These are phyloP conservation scores for Paramyrothecium sp. DNA, from an alignment of 2,329 filamentous ascomycete species.

Conservation along the genomic window DNA sequence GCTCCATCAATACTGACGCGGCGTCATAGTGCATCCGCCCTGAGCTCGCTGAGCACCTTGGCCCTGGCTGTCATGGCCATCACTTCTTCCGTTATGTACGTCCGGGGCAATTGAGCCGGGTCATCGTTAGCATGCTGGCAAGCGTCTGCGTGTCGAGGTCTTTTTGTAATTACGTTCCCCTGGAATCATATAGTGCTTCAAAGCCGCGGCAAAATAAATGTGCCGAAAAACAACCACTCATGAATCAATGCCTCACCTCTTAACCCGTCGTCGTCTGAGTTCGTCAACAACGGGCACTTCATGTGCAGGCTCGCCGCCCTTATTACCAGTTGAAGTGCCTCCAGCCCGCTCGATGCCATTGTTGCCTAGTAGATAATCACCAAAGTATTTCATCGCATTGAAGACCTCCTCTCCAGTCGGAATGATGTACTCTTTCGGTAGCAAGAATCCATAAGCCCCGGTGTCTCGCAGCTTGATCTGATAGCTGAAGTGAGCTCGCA, in stretches of 20 bases:
- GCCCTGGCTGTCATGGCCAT: no score
- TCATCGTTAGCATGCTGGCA: no score
- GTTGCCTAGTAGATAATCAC: constrained; percentile 72
- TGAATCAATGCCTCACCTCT: background rate
- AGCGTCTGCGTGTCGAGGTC: no score
- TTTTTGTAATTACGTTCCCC: no score
- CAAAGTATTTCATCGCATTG: constrained; percentile 79
- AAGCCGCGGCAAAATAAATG: no score
- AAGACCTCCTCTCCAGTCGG: constrained; percentile 88
- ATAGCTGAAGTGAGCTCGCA: constrained; percentile 80
- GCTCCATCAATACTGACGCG: background rate
- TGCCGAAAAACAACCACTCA: no score
- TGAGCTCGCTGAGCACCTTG: constrained; percentile 34
- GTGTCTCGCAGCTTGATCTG: constrained; percentile 94
- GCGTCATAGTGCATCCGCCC: constrained; percentile 15
- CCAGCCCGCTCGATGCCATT: constrained; percentile 58
- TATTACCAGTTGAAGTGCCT: constrained; percentile 17
- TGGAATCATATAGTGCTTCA: background rate
- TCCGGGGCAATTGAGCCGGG: no score
- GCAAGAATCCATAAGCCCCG: constrained; percentile 88
- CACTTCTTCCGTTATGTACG: background rate
- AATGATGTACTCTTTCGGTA: constrained; percentile 83
- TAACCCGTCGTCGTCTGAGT: background rate
- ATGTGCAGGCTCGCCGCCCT: constrained; percentile 9
- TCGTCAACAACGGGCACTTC: constrained; percentile 10